Conservation (phyloP, 2,329 filamentous ascomycete species). For the Trichoderma koningii region DNA sequence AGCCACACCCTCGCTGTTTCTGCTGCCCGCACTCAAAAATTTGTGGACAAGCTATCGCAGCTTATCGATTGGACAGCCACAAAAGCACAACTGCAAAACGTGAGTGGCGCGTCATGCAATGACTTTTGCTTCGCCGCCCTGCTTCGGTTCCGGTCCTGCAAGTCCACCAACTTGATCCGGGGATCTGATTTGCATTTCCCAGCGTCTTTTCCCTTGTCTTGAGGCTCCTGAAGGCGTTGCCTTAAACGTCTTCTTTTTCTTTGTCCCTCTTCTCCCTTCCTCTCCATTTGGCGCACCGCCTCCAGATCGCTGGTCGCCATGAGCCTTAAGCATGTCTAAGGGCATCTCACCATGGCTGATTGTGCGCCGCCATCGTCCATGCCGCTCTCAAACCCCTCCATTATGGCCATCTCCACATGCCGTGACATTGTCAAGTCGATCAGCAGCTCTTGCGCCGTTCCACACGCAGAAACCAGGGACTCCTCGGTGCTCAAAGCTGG, state of each 20-base stretch:
- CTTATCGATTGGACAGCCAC: slow-evolving; percentile 44
- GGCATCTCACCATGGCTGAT: slow-evolving; percentile 42
- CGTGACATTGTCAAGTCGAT: slow-evolving; percentile 14
- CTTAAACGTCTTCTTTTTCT: neutral
- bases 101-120: slow-evolving; percentile 44
- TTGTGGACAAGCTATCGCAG: slow-evolving; percentile 45
- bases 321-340: slow-evolving; percentile 47
- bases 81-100: slow-evolving; percentile 14
- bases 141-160: slow-evolving; percentile 26
- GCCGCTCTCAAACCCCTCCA: slow-evolving; percentile 30
- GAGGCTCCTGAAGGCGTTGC: slow-evolving; percentile 5
- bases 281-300: slow-evolving; percentile 19
- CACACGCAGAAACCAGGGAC: neutral
- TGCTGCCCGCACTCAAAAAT: slow-evolving; percentile 37
- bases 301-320: slow-evolving; percentile 38
- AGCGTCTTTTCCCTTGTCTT: neutral
- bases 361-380: slow-evolving; percentile 41
- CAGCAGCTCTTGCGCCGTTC: slow-evolving; percentile 10
- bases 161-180: neutral
- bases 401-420: slow-evolving; percentile 13
- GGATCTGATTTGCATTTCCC: slow-evolving; percentile 8
- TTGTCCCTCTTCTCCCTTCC: neutral
- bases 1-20: slow-evolving; percentile 21
- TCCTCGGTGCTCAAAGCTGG: neutral
- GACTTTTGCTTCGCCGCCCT: slow-evolving; percentile 32